Conservation (phyloP, 164 flowering plant species). For the Pachysandra terminalis region DNA sequence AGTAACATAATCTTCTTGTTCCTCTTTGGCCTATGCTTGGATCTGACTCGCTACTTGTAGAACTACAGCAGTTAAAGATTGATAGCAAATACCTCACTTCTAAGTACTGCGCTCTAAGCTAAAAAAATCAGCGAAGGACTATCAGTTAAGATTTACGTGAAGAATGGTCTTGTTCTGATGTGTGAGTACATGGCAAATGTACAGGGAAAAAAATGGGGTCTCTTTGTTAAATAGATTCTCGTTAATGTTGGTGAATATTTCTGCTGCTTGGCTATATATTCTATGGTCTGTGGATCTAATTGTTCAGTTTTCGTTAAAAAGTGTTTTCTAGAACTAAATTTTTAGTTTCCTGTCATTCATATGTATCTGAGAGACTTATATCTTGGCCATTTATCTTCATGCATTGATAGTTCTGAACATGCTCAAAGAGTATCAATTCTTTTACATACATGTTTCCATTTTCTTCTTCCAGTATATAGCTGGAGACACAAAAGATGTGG, state of each 20-base stretch:
- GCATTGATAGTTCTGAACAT: neutral
- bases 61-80: too few species aligned
- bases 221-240: neutral
- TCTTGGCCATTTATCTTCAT: too few species aligned
- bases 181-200: neutral
- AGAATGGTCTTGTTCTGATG: too few species aligned
- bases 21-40: too few species aligned
- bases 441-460: neutral
- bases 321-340: neutral
- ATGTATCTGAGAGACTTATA: neutral
- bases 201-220: neutral
- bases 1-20: too few species aligned
- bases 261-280: neutral
- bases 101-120: too few species aligned
- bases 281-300: neutral
- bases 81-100: too few species aligned
- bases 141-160: too few species aligned
- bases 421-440: too few species aligned
- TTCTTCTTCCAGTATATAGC: neutral
- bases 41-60: too few species aligned
- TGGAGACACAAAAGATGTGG: neutral
- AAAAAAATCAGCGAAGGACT: too few species aligned
- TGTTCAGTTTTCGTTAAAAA: neutral
- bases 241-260: neutral
- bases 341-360: neutral